Percentiles rank a stretch among this genome's conserved stretches.
Conservation (phyloP, 208 protist species). For the Novymonas esmeraldas region DNA sequence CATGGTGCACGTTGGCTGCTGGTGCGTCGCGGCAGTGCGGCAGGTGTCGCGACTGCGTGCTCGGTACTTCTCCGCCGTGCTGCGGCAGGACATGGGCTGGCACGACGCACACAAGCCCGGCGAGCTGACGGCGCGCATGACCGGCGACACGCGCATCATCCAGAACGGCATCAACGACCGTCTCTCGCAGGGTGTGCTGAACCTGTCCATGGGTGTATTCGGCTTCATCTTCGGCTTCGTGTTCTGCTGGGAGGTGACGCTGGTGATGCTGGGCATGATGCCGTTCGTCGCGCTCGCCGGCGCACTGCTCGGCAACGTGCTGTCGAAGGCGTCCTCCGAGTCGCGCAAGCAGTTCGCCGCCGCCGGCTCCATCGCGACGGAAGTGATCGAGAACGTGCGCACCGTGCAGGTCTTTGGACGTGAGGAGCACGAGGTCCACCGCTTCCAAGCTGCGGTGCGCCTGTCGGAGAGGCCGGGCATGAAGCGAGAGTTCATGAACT, state of each 20-base stretch:
- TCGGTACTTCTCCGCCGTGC: conserved; percentile 57
- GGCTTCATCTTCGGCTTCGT: conserved; percentile 84
- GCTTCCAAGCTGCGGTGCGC: conserved; percentile 59
- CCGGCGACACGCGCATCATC: conserved; percentile 74
- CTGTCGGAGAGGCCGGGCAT: conserved; percentile 49
- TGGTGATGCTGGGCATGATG: conserved; percentile 81
- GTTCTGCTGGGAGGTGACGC: conserved; percentile 77
- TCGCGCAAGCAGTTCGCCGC: conserved; percentile 76
- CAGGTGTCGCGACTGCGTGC: conserved; percentile 63
- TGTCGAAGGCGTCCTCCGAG: conserved; percentile 44
- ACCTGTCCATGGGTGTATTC: conserved; percentile 70
- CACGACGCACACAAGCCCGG: conserved; percentile 77
- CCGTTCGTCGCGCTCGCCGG: conserved; percentile 60
- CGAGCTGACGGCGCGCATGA: conserved; percentile 77
- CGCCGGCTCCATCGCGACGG: conserved; percentile 87
- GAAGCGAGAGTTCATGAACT: conserved; percentile 60
- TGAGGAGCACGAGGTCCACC: conserved; percentile 56
- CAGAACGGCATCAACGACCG: conserved; percentile 91
- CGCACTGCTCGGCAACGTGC: conserved; percentile 56
- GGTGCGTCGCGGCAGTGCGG: conserved; percentile 51
- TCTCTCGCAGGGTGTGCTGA: conserved; percentile 66
- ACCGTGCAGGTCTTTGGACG: conserved; percentile 82
- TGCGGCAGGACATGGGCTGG: conserved; percentile 90
- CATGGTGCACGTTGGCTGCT: conserved; percentile 47
- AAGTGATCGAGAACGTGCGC: conserved; percentile 83